These are phyloP conservation scores for Endothia cerciana DNA, from an alignment of 2,329 filamentous ascomycete genomes.

Conservation along the genomic window DNA sequence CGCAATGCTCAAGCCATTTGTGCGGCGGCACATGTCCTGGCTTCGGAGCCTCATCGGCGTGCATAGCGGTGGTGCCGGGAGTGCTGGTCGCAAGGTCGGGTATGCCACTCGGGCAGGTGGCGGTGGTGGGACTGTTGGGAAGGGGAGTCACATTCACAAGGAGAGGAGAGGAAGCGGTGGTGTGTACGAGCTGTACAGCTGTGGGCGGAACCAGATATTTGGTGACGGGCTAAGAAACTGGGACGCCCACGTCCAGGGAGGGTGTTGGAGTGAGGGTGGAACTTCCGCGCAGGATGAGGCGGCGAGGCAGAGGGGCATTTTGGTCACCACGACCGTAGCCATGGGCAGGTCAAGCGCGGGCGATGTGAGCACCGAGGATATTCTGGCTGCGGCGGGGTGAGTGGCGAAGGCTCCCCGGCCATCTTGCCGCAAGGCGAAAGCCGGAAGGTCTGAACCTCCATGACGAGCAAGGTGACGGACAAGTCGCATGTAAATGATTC, in stretches of 20 bases:
- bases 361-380: slow-evolving; percentile 21
- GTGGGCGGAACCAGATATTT: slow-evolving; percentile 19
- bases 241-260: not conserved
- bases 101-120: not conserved
- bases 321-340: slow-evolving; percentile 24
- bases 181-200: slow-evolving; percentile 26
- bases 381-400: slow-evolving; percentile 9
- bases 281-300: slow-evolving; percentile 2
- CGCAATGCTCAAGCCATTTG: slow-evolving; percentile 34
- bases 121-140: slow-evolving; percentile 1
- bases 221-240: not conserved
- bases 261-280: not conserved
- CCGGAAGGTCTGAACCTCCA: not conserved
- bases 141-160: slow-evolving; percentile 5
- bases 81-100: not conserved
- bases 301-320: slow-evolving; percentile 17
- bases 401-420: not conserved
- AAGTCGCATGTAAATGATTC: not conserved
- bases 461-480: not conserved
- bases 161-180: slow-evolving; percentile 13
- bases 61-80: slow-evolving; percentile 3
- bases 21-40: slow-evolving; percentile 31
- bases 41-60: slow-evolving; percentile 27
- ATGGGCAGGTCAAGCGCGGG: slow-evolving; percentile 19
- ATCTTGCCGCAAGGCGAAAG: not conserved